Evolutionary conservation across 257 asterid species (phyloP).

Genomic region (Gardenia jasminoides): DNA sequence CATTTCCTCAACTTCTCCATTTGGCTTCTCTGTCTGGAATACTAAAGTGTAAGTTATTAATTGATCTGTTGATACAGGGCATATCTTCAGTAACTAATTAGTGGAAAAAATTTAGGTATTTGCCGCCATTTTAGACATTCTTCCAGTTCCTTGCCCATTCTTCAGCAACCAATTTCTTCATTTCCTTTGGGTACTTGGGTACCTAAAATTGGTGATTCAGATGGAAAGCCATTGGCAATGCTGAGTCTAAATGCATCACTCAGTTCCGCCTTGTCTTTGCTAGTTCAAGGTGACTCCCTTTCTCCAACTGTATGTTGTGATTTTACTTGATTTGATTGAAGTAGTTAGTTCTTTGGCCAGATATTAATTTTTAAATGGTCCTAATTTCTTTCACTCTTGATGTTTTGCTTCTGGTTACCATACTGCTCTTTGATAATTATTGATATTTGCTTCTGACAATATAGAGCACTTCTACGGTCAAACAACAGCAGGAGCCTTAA

Average conservation of each 20-base stretch:
- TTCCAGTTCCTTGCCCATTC: constrained; percentile 71
- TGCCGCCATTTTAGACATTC: constrained; percentile 77
- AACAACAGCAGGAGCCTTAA: not conserved
- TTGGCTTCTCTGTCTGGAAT: constrained; percentile 71
- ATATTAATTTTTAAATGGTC: not conserved
- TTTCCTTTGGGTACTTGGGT: constrained; percentile 79
- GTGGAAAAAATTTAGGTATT: constrained; percentile 41
- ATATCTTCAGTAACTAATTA: constrained; percentile 22
- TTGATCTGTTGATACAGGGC: constrained; percentile 2
- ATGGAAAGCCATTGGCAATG: constrained; percentile 60
- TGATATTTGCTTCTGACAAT: not conserved
- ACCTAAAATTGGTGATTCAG: constrained; percentile 68
- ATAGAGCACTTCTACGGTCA: not conserved
- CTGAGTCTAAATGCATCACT: constrained; percentile 63
- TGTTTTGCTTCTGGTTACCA: not conserved
- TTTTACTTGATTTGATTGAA: not conserved
- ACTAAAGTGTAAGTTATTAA: constrained; percentile 55
- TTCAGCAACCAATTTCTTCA: constrained; percentile 66
- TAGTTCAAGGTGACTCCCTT: constrained; percentile 53
- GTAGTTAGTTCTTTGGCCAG: not conserved
- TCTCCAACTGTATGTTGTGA: not conserved
- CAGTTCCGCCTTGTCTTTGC: constrained; percentile 58
- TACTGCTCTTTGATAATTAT: not conserved
- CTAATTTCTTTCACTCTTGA: not conserved
- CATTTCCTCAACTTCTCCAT: constrained; percentile 64